A percentile compares a stretch with the other conserved stretches of the same genome.
These are phyloP conservation scores for Ophiocordyceps camponoti-rufipedis DNA, from an alignment of 2,329 filamentous ascomycete species.

Conservation along the genomic window DNA sequence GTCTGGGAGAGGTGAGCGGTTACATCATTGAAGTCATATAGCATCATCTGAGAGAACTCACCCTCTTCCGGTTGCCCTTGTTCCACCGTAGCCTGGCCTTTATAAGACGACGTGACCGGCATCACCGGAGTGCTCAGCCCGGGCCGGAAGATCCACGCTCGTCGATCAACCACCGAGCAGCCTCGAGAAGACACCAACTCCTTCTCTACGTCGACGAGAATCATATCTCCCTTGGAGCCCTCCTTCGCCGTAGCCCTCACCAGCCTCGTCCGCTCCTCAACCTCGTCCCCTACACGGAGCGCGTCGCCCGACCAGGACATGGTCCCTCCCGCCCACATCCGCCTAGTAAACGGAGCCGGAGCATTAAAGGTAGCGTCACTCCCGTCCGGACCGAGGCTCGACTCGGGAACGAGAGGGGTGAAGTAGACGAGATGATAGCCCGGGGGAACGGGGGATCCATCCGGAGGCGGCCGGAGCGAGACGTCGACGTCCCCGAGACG, in stretches of 20 bases:
- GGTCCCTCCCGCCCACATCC: constrained; percentile 51
- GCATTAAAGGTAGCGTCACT: constrained; percentile 43
- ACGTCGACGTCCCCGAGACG: constrained; percentile 20
- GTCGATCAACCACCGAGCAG: constrained; percentile 32
- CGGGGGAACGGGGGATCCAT: constrained; percentile 32
- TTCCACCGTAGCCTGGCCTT: constrained; percentile 9
- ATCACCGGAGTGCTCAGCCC: constrained; percentile 8
- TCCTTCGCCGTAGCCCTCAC: constrained; percentile 34
- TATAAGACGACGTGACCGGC: not conserved
- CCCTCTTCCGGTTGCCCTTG: constrained; percentile 6
- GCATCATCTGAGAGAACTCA: constrained; percentile 1
- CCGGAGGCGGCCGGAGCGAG: constrained; percentile 15
- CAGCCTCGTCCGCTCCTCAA: constrained; percentile 36
- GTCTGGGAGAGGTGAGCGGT: not conserved
- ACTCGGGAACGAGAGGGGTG: constrained; percentile 35
- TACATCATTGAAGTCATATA: constrained; percentile 1
- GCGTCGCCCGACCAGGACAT: constrained; percentile 32
- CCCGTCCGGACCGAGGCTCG: constrained; percentile 37
- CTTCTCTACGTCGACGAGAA: constrained; percentile 47
- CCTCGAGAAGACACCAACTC: constrained; percentile 32
- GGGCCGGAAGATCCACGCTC: constrained; percentile 30
- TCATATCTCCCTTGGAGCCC: constrained; percentile 39
- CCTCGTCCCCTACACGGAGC: constrained; percentile 34
- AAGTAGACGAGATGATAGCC: constrained; percentile 49
- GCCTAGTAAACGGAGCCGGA: constrained; percentile 36